phyloP scores from a whole-genome alignment of 169 alveolate genomes.

The Plasmodium cynomolgi region DNA sequence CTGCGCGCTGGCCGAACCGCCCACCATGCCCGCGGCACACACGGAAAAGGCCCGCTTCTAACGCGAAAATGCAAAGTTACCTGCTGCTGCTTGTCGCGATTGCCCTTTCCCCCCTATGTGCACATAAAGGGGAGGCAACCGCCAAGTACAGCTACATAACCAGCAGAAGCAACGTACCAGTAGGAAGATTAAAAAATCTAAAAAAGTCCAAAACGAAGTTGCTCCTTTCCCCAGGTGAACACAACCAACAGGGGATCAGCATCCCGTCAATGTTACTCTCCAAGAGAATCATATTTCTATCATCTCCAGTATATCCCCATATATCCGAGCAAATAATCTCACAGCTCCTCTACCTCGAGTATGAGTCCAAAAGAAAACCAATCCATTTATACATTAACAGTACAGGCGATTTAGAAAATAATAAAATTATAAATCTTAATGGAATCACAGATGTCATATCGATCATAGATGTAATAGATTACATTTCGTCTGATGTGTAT shows the following conservation, averaged over 20 bases:
- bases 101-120: neutral
- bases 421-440: constrained; percentile 65
- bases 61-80: neutral
- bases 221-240: constrained; percentile 15
- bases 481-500: constrained; percentile 43
- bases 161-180: neutral
- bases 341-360: constrained; percentile 80
- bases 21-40: neutral
- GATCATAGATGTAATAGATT: constrained; percentile 83
- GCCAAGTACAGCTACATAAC: constrained; percentile 19
- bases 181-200: neutral
- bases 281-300: constrained; percentile 80
- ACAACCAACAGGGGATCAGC: constrained; percentile 16
- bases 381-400: constrained; percentile 81
- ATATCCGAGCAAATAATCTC: constrained; percentile 81
- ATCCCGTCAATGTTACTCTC: constrained; percentile 79
- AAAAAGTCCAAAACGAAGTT: neutral
- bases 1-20: neutral
- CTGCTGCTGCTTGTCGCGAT: neutral
- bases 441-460: constrained; percentile 80
- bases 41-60: neutral
- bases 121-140: neutral
- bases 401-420: constrained; percentile 76
- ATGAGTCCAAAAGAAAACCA: constrained; percentile 81
- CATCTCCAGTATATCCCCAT: constrained; percentile 80